Evolutionary conservation across 1,284 basidiomycete species (phyloP).

Genomic region (Ganoderma sinense): DNA sequence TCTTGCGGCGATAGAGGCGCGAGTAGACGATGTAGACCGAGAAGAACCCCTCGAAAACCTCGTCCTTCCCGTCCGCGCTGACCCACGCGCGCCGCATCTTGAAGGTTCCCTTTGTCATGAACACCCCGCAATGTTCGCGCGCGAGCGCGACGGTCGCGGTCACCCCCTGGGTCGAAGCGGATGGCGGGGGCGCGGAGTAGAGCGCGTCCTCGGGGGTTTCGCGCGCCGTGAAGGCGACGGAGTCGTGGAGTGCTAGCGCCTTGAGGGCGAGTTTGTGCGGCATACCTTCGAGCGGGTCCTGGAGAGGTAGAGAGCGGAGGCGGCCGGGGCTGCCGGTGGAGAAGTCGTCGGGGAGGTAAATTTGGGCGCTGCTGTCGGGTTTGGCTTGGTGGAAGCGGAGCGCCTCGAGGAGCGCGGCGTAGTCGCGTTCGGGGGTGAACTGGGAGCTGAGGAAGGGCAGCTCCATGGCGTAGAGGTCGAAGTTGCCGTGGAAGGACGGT

Average conservation of each 20-base stretch:
- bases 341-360: background rate
- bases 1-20: background rate
- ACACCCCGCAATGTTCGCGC: background rate
- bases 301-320: background rate
- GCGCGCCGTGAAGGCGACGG: background rate
- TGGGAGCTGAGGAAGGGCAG: background rate
- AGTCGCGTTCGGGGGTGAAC: background rate
- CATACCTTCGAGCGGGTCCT: background rate
- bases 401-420: background rate
- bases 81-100: background rate
- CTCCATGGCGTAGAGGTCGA: background rate
- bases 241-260: background rate
- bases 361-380: background rate
- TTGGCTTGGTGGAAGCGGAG: background rate
- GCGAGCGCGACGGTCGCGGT: background rate
- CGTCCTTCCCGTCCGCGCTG: background rate
- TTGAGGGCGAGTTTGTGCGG: background rate
- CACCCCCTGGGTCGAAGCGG: background rate
- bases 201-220: background rate
- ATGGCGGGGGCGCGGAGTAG: background rate
- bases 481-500: slow-evolving; percentile 50
- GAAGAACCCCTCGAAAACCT: background rate
- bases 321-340: too few species aligned
- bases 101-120: background rate
- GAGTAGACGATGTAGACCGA: background rate